Base-by-base conservation (phyloP, 225 moss, liverwort and hornwort genomes). In the Sphagnum tenellum region DNA sequence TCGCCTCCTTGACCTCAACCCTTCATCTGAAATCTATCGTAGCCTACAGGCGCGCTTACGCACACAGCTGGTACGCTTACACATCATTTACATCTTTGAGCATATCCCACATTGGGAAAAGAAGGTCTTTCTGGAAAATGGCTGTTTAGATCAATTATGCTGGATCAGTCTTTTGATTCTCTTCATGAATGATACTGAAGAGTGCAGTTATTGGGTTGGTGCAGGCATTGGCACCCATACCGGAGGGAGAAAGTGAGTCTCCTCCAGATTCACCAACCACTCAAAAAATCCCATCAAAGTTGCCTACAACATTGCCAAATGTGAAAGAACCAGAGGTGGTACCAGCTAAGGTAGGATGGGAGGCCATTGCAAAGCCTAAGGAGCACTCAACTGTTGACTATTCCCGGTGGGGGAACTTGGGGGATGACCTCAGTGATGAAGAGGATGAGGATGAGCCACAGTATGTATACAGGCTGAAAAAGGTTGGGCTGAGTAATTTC, bases 351-450 rank as follows among this genome's bases (percentile, higher is more conserved):
- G 67, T 73, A 5, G 93, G 98, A 7, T 98, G 98, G 98, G 98
- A 89, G 50, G 93, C 98, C 14, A 93, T 98, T 61, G 82, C 93
- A 4, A 93, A 93, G 74, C 98, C 98, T 45, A 81, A 84, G 68
- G 98, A 93, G 7, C 93, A 98, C 75, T 80, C 83, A 0, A 75
- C 82, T 47, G 82, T 98, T 3, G 92, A 98, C 72, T 98, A 98
- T 66, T 93, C 98, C 59, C 89, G 84, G 46, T 98, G 90, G 90
- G 94, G 87, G 62, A 74, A 75, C 63, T 55, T 98, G 57, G 98
- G 89, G 48, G 88, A 93, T 74, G 93, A 98, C 69, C 51, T 98
- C 62, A 93, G 90, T 68, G 87, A 85, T 73, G 85, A 86, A 49
- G 96, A 98, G 46, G 79, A 78, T 4, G 91, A 96, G 54, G 89